Conservation (phyloP, 2,329 filamentous ascomycete genomes). For the Nigrograna mackinnonii region DNA sequence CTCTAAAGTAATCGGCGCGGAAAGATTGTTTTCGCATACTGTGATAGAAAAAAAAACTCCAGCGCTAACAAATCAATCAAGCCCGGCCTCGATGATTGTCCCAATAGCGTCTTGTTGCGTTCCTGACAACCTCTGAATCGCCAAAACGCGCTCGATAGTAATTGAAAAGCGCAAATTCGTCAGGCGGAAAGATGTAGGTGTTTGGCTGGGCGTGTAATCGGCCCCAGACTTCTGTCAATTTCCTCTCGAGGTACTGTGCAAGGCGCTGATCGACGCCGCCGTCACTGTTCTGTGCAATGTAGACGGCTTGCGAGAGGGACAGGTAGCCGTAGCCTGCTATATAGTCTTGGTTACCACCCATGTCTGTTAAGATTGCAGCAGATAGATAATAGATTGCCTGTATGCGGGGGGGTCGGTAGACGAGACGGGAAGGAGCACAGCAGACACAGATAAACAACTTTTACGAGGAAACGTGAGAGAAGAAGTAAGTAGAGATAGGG, state of each 20-base stretch:
- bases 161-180: conserved; percentile 88
- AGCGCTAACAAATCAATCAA: conserved; percentile 19
- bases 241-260: conserved; percentile 66
- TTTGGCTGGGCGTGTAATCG: conserved; percentile 67
- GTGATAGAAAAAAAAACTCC: no score
- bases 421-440: conserved; percentile 24
- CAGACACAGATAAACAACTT: conserved; percentile 3
- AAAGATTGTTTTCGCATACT: no score
- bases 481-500: conserved; percentile 6
- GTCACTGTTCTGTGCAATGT: conserved; percentile 74
- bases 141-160: conserved; percentile 73
- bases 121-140: conserved; percentile 54
- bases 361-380: conserved; percentile 20
- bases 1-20: no score
- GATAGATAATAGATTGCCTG: conserved; percentile 26
- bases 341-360: conserved; percentile 47
- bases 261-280: conserved; percentile 68
- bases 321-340: conserved; percentile 46
- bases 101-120: conserved; percentile 62
- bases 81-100: conserved; percentile 44
- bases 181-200: conserved; percentile 72
- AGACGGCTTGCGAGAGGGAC: conserved; percentile 69
- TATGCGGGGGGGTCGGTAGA: conserved; percentile 21
- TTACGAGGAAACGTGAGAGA: neutral
- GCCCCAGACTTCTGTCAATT: conserved; percentile 63